Base-by-base conservation (phyloP, 805 yeast species). In the Kodamaea lidongshanica region DNA sequence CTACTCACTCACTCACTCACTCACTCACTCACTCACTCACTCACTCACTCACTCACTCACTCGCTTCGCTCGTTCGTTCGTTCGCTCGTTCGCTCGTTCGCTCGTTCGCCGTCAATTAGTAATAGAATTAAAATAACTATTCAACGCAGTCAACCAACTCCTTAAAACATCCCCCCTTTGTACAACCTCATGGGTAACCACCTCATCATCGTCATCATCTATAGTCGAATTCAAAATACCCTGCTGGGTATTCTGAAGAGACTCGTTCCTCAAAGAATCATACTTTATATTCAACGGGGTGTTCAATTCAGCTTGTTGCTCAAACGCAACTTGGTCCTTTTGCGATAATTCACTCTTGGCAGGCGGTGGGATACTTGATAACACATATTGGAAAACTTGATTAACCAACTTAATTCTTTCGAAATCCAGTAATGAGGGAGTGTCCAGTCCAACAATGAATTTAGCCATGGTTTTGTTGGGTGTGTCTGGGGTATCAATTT, bases 281-380 rank as follows among this genome's bases (percentile, higher is more conserved):
- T 17, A 11, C 14, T 20, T 28, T 9, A 13, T n/a, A 21, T 27
- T 32, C 26, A 14, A 16, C 13, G 28, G 20, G 3, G 15, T 17
- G 14, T 18, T 28, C 27, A 32, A 22, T 25, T 46, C 61, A 4
- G 52, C 52, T 27, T 54, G 40, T 31, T 57, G 62, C 30, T 56
- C 58, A 3, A 51, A 46, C n/a, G 45, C 44, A 11, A 58, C 48
- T 34, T 58, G 64, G 29, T 58, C 65, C 28, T 52, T 58, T 23
- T 59, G 61, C 23, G 63, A 52, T 14, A 61, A 34, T 16, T 48
- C 52, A 9, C 32, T 30, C 25, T 45, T 50, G n/a, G 41, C 46
- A 15, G 41, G 46, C 2, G 40, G 35, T 2, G 68, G 67, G 10
- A 58, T 40, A 2, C 58, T 45, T 15, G 52, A 50, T 11, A 19